phyloP scores from a whole-genome alignment of 768 basidiomycete species.

The Lentinula edodes region DNA sequence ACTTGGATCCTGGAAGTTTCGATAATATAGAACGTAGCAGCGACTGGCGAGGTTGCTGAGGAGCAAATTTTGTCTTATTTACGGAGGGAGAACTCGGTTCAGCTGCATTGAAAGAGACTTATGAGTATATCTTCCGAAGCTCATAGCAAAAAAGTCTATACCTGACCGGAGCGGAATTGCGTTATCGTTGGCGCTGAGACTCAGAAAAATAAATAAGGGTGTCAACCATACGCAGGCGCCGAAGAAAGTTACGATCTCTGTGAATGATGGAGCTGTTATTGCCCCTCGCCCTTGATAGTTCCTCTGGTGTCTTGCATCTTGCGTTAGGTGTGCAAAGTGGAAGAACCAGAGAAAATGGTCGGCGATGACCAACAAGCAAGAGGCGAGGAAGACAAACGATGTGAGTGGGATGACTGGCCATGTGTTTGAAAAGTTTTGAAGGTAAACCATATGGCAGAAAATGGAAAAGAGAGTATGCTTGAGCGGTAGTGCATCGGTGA shows the following conservation, averaged over 20 bases:
- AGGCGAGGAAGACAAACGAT: constrained; percentile 78
- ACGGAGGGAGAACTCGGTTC: constrained; percentile 37
- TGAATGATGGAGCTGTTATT: constrained; percentile 42
- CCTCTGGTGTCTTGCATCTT: constrained; percentile 52
- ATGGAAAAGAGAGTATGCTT: constrained; percentile 74
- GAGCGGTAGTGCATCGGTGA: constrained; percentile 78
- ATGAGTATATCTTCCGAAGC: not conserved
- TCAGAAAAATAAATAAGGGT: constrained; percentile 92
- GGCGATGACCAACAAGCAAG: constrained; percentile 75
- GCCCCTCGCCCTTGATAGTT: constrained; percentile 36
- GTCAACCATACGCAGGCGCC: constrained; percentile 83
- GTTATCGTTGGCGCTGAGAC: constrained; percentile 95
- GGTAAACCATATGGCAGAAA: constrained; percentile 80
- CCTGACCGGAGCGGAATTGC: constrained; percentile 75
- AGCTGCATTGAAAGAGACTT: constrained; percentile 14
- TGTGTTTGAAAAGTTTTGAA: constrained; percentile 81
- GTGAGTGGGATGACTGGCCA: constrained; percentile 95
- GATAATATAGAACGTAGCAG: constrained; percentile 65
- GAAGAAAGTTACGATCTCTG: constrained; percentile 81
- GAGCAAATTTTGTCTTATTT: constrained; percentile 16
- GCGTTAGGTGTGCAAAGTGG: constrained; percentile 75
- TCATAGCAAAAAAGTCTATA: constrained; percentile 16
- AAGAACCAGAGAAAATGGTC: constrained; percentile 99
- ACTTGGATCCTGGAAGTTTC: constrained; percentile 34
- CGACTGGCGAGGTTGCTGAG: constrained; percentile 38